Evolutionary conservation across 108 stramenopile genomes (phyloP).

Genomic region (Schizochytrium sp.): DNA sequence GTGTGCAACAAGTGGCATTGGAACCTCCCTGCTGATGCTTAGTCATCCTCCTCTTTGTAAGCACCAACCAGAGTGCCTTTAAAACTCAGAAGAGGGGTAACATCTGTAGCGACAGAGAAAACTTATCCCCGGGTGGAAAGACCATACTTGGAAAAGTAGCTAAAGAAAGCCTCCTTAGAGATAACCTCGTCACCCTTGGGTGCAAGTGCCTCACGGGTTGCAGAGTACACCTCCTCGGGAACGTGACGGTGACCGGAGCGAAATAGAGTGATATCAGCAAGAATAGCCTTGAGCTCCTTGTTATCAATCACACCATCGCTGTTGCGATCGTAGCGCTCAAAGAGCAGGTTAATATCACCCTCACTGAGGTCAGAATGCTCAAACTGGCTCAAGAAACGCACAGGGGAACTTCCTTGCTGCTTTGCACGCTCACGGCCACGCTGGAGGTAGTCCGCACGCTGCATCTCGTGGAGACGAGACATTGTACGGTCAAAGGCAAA

Average conservation of each 20-base stretch:
- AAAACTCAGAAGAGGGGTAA: neutral
- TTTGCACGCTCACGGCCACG: conserved; percentile 37
- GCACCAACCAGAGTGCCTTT: neutral
- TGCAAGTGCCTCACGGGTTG: conserved; percentile 11
- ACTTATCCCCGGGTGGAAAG: conserved; percentile 52
- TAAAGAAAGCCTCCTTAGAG: neutral
- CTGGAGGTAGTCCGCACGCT: conserved; percentile 68
- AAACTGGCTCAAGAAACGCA: conserved; percentile 40
- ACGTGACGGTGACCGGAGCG: conserved; percentile 60
- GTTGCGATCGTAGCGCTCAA: conserved; percentile 40
- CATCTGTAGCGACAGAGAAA: neutral
- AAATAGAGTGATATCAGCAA: conserved; percentile 46
- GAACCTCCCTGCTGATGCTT: no score
- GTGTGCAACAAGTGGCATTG: no score
- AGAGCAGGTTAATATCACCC: conserved; percentile 24
- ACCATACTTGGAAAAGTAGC: conserved; percentile 7
- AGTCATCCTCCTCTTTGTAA: no score
- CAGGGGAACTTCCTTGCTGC: conserved; percentile 14
- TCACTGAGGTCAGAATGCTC: neutral
- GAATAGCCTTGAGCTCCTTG: conserved; percentile 23
- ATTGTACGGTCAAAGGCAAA: conserved; percentile 76
- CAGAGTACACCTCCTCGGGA: conserved; percentile 43
- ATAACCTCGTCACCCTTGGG: conserved; percentile 49
- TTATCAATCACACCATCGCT: conserved; percentile 53
- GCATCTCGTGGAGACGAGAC: conserved; percentile 75